A percentile compares a stretch with the other conserved stretches of the same genome.
Conservation (phyloP, 1,284 basidiomycete species). For the Leccinum insigne region DNA sequence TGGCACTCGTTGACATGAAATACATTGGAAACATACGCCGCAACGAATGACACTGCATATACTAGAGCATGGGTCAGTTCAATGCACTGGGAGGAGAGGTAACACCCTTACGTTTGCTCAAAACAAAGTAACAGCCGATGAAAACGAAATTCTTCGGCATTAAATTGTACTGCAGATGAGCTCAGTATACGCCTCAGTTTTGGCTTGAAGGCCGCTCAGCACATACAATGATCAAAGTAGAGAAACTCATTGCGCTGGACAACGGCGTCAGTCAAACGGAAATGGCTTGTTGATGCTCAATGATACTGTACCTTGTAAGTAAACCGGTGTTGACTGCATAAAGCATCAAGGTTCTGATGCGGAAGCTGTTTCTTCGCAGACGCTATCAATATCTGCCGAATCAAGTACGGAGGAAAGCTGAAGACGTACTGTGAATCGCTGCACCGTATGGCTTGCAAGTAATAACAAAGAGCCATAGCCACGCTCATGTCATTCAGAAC, state of each 20-base stretch:
- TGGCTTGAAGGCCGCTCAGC: not conserved
- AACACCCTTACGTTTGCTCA: constrained; percentile 57
- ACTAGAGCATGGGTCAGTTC: constrained; percentile 38
- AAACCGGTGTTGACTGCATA: constrained; percentile 51
- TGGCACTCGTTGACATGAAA: constrained; percentile 1
- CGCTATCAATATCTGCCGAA: not conserved
- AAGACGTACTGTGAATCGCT: constrained; percentile 34
- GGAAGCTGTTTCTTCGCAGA: constrained; percentile 50
- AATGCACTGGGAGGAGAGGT: not conserved
- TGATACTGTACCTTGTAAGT: constrained; percentile 50
- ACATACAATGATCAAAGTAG: constrained; percentile 56
- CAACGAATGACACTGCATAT: constrained; percentile 67
- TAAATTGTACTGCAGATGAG: constrained; percentile 49
- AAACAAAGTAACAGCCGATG: constrained; percentile 56
- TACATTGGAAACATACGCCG: constrained; percentile 46
- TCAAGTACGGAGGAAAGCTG: not conserved
- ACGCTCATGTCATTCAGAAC: constrained; percentile 49
- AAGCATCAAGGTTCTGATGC: constrained; percentile 52
- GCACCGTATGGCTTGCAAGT: constrained; percentile 48
- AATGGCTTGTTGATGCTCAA: not conserved
- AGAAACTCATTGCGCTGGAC: constrained; percentile 54
- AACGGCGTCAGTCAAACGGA: constrained; percentile 7
- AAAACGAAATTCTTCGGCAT: constrained; percentile 59
- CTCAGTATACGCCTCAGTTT: not conserved
- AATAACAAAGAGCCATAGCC: constrained; percentile 50